These are phyloP conservation scores for Periconia macrospinosa DNA, from an alignment of 2,329 filamentous ascomycete genomes.

Conservation along the genomic window DNA sequence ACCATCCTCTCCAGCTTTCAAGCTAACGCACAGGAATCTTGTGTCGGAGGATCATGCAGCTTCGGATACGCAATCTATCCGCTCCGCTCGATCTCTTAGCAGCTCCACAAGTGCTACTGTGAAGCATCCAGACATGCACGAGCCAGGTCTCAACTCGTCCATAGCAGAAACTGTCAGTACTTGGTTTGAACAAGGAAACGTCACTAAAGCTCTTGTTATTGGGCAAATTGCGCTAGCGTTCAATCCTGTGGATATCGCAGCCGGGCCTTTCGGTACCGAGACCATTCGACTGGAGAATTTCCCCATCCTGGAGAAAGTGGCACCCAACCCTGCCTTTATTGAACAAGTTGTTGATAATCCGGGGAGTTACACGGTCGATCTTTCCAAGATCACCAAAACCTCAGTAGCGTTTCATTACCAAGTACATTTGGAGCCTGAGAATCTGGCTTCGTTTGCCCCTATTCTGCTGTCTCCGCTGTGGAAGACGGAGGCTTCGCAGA, in stretches of 20 bases:
- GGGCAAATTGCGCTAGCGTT: constrained; percentile 90
- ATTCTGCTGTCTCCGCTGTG: constrained; percentile 74
- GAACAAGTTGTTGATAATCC: constrained; percentile 67
- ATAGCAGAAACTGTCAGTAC: constrained; percentile 91
- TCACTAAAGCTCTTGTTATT: constrained; percentile 73
- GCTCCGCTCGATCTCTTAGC: constrained; percentile 80
- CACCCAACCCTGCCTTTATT: constrained; percentile 90
- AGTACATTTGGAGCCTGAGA: constrained; percentile 66
- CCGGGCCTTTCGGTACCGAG: constrained; percentile 52
- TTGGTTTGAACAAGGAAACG: constrained; percentile 72
- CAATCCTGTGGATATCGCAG: constrained; percentile 59
- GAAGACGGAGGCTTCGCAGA: constrained; percentile 82
- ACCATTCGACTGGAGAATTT: constrained; percentile 87
- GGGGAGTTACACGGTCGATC: constrained; percentile 78
- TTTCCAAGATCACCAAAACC: constrained; percentile 70
- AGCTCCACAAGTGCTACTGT: constrained; percentile 63
- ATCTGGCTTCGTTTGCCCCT: constrained; percentile 65
- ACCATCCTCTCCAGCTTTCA: constrained; percentile 40
- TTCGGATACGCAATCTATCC: constrained; percentile 89
- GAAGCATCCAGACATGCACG: constrained; percentile 79
- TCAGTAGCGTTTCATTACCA: constrained; percentile 91
- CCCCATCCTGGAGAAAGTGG: constrained; percentile 83
- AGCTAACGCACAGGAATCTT: constrained; percentile 33
- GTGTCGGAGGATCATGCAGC: constrained; percentile 60
- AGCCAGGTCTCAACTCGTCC: constrained; percentile 81